A percentile compares a stretch with the other conserved stretches of the same genome.
Evolutionary conservation across 352 stramenopile species (phyloP).

Genomic region (Blastocystis sp.): DNA sequence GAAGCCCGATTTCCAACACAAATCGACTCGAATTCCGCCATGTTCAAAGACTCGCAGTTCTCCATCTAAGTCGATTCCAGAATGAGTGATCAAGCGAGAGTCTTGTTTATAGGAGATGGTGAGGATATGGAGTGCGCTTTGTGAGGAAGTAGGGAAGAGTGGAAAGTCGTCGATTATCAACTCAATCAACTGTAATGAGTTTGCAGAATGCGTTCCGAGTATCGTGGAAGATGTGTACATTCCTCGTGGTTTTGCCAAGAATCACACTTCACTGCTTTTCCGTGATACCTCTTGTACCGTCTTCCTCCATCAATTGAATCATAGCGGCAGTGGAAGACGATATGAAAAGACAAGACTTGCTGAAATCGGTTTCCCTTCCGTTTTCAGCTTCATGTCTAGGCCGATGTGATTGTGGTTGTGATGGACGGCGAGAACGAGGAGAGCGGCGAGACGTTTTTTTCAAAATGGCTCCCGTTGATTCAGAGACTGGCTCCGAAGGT

Average conservation of each 20-base stretch:
- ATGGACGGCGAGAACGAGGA: constrained; percentile 6
- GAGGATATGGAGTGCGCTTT: background rate
- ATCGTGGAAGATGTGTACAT: constrained; percentile 35
- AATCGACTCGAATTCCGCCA: too few relatives aligned
- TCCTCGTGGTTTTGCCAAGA: constrained; percentile 16
- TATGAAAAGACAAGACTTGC: background rate
- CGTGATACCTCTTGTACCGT: constrained; percentile 25
- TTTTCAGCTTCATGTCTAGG: background rate
- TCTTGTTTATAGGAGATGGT: constrained; percentile 58
- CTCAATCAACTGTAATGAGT: constrained; percentile 20
- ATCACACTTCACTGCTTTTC: constrained; percentile 26
- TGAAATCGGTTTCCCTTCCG: background rate
- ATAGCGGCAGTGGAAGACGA: background rate
- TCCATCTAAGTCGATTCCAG: background rate
- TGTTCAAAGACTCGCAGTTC: background rate
- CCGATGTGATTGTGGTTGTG: constrained; percentile 40
- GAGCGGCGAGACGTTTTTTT: background rate
- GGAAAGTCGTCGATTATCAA: constrained; percentile 65
- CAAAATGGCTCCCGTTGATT: constrained; percentile 45
- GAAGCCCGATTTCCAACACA: too few relatives aligned
- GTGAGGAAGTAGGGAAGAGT: constrained; percentile 10
- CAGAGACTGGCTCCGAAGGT: background rate
- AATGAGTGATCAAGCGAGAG: constrained; percentile 22
- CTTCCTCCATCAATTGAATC: background rate
- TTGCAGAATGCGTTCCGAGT: constrained; percentile 20